A percentile compares a stretch with the other conserved stretches of the same genome.
phyloP scores from a whole-genome alignment of 1,284 basidiomycete species.

The Leccinum colubrinum region DNA sequence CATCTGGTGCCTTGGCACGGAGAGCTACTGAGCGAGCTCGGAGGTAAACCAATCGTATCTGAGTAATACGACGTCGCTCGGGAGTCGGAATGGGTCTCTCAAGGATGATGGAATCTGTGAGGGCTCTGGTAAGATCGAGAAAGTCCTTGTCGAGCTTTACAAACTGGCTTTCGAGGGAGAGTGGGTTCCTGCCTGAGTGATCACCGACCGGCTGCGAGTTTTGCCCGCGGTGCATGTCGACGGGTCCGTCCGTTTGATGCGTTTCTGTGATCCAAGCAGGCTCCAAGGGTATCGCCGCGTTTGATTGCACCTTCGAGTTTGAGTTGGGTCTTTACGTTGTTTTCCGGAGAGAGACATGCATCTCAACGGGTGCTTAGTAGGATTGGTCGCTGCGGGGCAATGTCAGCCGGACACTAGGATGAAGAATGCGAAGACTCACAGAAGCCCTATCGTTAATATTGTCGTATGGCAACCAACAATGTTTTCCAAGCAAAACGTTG shows the following conservation, averaged over 20 bases:
- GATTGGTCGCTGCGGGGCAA: neutral
- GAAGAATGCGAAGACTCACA: neutral
- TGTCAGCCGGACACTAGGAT: neutral
- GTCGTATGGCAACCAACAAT: constrained; percentile 3
- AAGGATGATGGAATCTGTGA: constrained; percentile 57
- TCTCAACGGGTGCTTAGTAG: constrained; percentile 26
- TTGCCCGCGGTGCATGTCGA: constrained; percentile 6
- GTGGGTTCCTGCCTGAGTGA: constrained; percentile 23
- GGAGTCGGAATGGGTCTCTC: constrained; percentile 45
- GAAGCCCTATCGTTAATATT: neutral
- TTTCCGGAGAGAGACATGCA: constrained; percentile 64
- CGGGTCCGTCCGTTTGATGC: constrained; percentile 7
- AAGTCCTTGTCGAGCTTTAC: constrained; percentile 62
- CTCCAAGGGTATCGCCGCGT: constrained; percentile 64
- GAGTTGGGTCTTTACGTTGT: constrained; percentile 65
- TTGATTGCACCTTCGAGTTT: constrained; percentile 80
- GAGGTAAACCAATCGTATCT: constrained; percentile 11
- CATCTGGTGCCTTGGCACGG: constrained; percentile 66
- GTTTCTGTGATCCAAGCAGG: constrained; percentile 24
- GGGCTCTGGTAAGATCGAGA: constrained; percentile 57
- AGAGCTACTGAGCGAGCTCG: constrained; percentile 37
- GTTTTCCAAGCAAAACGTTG: constrained; percentile 24
- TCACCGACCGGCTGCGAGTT: constrained; percentile 1
- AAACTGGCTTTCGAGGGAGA: constrained; percentile 71
- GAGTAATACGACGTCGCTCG: constrained; percentile 43